These are phyloP conservation scores for Chrysanthemum makinoi DNA, from an alignment of 129 eudicot genomes.

Conservation along the genomic window DNA sequence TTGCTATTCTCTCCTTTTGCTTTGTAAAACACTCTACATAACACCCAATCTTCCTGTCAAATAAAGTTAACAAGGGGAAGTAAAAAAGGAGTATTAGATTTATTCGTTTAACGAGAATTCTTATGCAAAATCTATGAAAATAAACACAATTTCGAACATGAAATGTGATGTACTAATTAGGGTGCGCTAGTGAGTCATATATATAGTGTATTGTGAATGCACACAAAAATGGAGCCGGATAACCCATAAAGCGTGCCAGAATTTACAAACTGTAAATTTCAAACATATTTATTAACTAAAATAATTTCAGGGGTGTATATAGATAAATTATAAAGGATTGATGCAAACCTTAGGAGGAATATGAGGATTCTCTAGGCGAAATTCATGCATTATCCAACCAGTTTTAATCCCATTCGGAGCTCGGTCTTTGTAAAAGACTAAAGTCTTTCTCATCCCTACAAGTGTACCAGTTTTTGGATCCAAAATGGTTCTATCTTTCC, in stretches of 20 bases:
- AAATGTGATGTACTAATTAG: slow-evolving; percentile 15
- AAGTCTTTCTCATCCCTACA: slow-evolving; percentile 91
- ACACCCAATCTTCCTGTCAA: slow-evolving; percentile 94
- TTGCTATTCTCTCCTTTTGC: slow-evolving; percentile 49
- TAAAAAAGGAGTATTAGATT: slow-evolving; percentile 16
- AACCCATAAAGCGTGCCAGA: too few species aligned
- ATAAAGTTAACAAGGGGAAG: slow-evolving; percentile 11
- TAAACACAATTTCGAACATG: not conserved
- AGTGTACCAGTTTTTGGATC: slow-evolving; percentile 52
- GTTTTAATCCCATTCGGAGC: slow-evolving; percentile 96
- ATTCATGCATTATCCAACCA: slow-evolving; percentile 98
- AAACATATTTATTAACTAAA: not conserved
- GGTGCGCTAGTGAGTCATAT: not conserved
- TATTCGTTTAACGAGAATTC: not conserved
- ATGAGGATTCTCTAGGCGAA: slow-evolving; percentile 78
- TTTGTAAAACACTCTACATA: slow-evolving; percentile 90
- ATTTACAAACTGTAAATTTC: too few species aligned
- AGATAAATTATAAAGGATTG: not conserved
- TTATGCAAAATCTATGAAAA: not conserved
- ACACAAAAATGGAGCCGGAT: not conserved
- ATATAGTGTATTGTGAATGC: not conserved
- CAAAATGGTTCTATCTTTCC: slow-evolving; percentile 65
- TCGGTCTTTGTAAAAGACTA: slow-evolving; percentile 81
- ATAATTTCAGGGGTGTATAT: not conserved
- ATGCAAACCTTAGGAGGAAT: slow-evolving; percentile 74